Conservation (phyloP, 257 asterid genomes). For the Nicotiana sylvestris region DNA sequence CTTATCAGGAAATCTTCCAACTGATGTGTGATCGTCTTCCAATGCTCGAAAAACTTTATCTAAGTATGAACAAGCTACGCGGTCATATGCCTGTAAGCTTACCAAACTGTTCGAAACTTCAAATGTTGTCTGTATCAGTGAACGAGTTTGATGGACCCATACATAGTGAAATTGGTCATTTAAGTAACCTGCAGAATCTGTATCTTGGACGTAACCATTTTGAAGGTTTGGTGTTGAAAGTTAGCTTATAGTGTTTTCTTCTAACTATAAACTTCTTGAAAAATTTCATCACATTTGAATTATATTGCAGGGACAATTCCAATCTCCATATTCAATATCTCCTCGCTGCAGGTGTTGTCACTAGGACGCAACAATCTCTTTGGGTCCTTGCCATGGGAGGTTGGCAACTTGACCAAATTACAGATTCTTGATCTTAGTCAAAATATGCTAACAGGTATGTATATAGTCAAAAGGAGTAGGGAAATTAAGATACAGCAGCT, state of each 20-base stretch:
- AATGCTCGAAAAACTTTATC: not conserved
- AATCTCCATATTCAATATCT: not conserved
- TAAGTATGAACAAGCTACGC: not conserved
- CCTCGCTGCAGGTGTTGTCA: too few relatives aligned
- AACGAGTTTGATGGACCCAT: not conserved
- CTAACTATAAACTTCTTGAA: not conserved
- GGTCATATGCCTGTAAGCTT: not conserved
- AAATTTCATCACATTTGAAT: too few relatives aligned
- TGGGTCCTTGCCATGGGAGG: too few relatives aligned
- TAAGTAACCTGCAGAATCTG: not conserved
- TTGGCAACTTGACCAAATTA: too few relatives aligned
- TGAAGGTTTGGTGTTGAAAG: not conserved
- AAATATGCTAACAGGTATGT: too few relatives aligned
- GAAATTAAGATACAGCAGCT: too few relatives aligned
- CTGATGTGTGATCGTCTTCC: not conserved
- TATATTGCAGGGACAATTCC: slow-evolving; percentile 11
- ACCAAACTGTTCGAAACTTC: not conserved
- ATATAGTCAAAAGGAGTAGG: too few relatives aligned
- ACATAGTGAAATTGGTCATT: not conserved
- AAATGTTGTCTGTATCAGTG: not conserved
- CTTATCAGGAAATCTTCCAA: not conserved
- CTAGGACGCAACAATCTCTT: too few relatives aligned
- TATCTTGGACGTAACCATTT: not conserved
- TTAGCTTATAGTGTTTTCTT: not conserved
- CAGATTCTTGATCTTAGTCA: too few relatives aligned